Evolutionary conservation across 1,284 basidiomycete genomes (phyloP), one percentile per base, ranked within the genome.

Genomic region (Marasmius fiardii): DNA sequence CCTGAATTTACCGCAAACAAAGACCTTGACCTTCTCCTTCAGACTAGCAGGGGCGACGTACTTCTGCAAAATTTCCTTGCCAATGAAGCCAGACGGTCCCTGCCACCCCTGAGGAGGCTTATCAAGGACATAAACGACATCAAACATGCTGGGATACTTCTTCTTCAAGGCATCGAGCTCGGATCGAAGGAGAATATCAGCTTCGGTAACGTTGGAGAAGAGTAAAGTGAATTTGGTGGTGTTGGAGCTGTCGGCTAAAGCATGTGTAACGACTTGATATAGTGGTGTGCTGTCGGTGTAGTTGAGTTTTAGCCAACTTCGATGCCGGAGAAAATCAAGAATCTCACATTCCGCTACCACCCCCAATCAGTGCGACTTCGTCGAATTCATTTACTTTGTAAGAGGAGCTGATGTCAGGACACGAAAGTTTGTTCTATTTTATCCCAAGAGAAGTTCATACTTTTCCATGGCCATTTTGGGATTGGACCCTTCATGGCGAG

Each of bases 221-320:
- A 99, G 74, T 55, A 98, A 79, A 51, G 90, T 97, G 74, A 93
- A 96, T 69, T 95, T 94, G 61, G 97, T 98, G 77, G 90, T 95
- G 84, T 99, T 98, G 49, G 71, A 64, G 26, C 81, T 76, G 63
- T 90, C 85, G 1, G 77, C 62, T 54, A 95, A 81, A 4, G 91
- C 88, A 70, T 94, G 83, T 49, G 76, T 78, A 57, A 95, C 70
- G 64, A 95, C 69, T 70, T 92, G 88, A 72, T 88, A 90, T 51
- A 91, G 78, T 4, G 89, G 88, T 12, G 88, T 86, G 60, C 86
- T 90, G 64, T 58, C 12, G 52, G 56, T 47, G 57, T 68, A 65
- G 59, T 35, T 56, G 43, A 18, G n/a, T 23, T 41, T 20, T 3
- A 44, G 47, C 24, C 28, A 59, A 58, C 51, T 50, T 43, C 7